Conservation (phyloP, 495 filamentous ascomycete species). For the Tetracladium setigerum region DNA sequence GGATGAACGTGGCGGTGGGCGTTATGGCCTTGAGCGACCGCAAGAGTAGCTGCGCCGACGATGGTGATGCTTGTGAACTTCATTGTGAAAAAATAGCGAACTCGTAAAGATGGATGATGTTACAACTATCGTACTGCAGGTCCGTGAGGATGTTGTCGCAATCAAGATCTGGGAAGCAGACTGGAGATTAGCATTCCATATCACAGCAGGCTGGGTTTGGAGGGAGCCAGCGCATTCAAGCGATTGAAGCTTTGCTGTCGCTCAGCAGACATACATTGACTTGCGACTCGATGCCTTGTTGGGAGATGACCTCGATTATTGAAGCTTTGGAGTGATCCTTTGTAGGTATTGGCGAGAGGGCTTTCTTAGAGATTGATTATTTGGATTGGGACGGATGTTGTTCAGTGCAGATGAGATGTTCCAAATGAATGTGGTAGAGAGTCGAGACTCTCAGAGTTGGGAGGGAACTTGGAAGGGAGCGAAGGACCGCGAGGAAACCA, state of each 20-base stretch:
- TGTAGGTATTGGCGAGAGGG: neutral
- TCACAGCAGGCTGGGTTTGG: too few species aligned
- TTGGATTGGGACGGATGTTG: constrained; percentile 11
- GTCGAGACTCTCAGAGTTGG: constrained; percentile 37
- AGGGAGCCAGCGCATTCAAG: constrained; percentile 3
- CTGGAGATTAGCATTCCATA: constrained; percentile 13
- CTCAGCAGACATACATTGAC: constrained; percentile 8
- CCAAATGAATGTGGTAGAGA: constrained; percentile 58
- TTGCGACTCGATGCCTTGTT: constrained; percentile 8
- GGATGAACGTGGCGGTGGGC: constrained; percentile 31
- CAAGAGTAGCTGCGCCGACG: constrained; percentile 35
- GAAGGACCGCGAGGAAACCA: constrained; percentile 19
- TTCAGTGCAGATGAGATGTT: constrained; percentile 18
- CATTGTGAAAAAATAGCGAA: constrained; percentile 34
- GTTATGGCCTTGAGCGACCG: constrained; percentile 38
- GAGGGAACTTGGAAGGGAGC: constrained; percentile 20
- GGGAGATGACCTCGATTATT: constrained; percentile 10
- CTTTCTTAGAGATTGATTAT: constrained; percentile 1
- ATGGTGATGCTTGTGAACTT: constrained; percentile 38
- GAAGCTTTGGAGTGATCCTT: neutral
- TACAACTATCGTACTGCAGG: constrained; percentile 1
- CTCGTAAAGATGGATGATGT: constrained; percentile 9
- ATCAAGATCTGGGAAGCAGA: constrained; percentile 1
- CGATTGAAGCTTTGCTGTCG: neutral
- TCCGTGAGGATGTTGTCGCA: neutral